Evolutionary conservation across 108 stramenopile species (phyloP).

Genomic region (Stephanodiscus minutulus): DNA sequence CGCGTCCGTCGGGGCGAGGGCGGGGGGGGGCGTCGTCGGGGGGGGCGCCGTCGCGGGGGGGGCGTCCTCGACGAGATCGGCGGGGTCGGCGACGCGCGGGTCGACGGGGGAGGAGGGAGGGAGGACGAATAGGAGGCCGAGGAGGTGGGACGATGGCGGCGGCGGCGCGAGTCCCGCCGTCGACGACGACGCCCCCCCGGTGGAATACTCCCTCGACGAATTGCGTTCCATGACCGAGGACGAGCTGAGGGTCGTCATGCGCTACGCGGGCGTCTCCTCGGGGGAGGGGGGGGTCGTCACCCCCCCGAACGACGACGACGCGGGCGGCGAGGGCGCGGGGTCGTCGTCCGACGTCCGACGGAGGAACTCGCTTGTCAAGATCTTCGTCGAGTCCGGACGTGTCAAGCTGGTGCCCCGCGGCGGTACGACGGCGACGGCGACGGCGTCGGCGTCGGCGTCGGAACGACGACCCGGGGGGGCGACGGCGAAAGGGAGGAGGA

Average conservation of each 20-base stretch:
- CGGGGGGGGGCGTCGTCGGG: too few species aligned
- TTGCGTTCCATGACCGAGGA: conserved; percentile 31
- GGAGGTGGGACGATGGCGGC: too few species aligned
- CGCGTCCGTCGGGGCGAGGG: too few species aligned
- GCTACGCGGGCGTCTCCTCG: conserved; percentile 23
- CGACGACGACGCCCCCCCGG: background rate
- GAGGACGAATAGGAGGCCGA: too few species aligned
- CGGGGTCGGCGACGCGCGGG: too few species aligned
- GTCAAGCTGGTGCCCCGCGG: conserved; percentile 25
- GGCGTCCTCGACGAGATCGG: too few species aligned
- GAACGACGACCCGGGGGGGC: background rate
- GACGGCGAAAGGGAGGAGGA: background rate
- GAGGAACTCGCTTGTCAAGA: conserved; percentile 20
- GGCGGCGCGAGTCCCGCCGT: too few species aligned
- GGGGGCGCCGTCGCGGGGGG: too few species aligned
- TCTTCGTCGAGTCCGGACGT: conserved; percentile 41
- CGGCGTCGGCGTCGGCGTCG: background rate
- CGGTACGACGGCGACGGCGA: background rate
- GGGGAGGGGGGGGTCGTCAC: too few species aligned
- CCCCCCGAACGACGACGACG: too few species aligned
- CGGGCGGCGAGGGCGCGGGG: conserved; percentile 3
- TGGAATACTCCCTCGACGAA: conserved; percentile 39
- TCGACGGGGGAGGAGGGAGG: too few species aligned
- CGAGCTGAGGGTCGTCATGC: conserved; percentile 25
- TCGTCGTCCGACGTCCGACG: background rate